Percentiles rank a stretch among this genome's conserved stretches.
These are phyloP conservation scores for Begonia fuchsioides DNA, from an alignment of 306 rosid genomes.

Conservation along the genomic window DNA sequence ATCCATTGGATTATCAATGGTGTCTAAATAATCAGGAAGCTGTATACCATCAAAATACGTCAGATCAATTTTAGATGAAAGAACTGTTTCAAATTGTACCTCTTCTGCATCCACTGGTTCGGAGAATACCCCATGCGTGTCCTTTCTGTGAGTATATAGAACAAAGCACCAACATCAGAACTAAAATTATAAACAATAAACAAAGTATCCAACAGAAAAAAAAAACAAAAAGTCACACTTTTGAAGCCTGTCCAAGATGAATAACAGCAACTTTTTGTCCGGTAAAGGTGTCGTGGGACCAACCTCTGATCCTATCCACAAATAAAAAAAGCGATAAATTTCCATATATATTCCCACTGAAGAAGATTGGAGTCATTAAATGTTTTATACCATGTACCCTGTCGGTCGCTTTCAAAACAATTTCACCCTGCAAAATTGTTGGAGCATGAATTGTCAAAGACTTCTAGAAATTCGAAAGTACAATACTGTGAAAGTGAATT, in stretches of 20 bases:
- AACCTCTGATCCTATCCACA: constrained; percentile 76
- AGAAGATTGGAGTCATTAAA: constrained; percentile 20
- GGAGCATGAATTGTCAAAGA: constrained; percentile 19
- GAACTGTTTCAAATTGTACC: constrained; percentile 24
- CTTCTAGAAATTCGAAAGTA: too few species aligned
- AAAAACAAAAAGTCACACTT: constrained; percentile 38
- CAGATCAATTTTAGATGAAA: constrained; percentile 9
- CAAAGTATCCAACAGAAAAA: background rate
- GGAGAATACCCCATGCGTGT: constrained; percentile 80
- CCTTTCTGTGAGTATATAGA: constrained; percentile 59
- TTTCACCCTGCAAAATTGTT: constrained; percentile 52
- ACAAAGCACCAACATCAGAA: constrained; percentile 17
- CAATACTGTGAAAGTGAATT: background rate
- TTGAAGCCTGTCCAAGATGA: constrained; percentile 97
- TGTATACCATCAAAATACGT: constrained; percentile 15
- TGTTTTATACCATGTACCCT: constrained; percentile 58
- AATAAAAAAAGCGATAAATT: too few species aligned
- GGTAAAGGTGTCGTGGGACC: constrained; percentile 99
- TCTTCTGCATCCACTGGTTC: constrained; percentile 93
- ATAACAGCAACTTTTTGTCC: constrained; percentile 97
- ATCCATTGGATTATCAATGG: constrained; percentile 75
- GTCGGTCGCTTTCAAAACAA: constrained; percentile 78
- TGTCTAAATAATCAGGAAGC: constrained; percentile 90
- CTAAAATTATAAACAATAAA: constrained; percentile 12
- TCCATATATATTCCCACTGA: constrained; percentile 3